A percentile compares a stretch with the other conserved stretches of the same genome.
Evolutionary conservation across 495 filamentous ascomycete genomes (phyloP).

Genomic region (Entonaema liquescens): DNA sequence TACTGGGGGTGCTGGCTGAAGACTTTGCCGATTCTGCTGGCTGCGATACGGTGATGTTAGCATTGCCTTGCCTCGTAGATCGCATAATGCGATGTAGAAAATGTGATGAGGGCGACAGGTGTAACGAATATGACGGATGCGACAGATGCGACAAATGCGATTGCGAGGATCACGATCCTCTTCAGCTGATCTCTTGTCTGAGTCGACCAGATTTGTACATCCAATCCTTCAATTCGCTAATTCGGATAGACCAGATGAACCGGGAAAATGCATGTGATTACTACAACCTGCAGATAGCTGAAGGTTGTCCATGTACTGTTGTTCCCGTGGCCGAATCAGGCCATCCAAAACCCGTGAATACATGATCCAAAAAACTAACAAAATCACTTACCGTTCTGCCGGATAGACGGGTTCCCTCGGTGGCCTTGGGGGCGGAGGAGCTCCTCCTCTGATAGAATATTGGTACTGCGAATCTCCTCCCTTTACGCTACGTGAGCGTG

Average conservation of each 20-base stretch:
- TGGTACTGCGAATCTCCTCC: constrained; percentile 44
- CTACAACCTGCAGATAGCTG: constrained; percentile 19
- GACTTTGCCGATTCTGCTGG: constrained; percentile 25
- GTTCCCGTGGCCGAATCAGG: background rate
- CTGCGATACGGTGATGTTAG: constrained; percentile 40
- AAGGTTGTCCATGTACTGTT: background rate
- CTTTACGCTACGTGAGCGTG: constrained; percentile 38
- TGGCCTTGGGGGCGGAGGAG: constrained; percentile 30
- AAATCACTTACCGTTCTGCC: constrained; percentile 28
- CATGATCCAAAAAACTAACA: constrained; percentile 13
- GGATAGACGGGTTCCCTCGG: constrained; percentile 26
- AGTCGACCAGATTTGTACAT: constrained; percentile 16
- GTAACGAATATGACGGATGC: constrained; percentile 19
- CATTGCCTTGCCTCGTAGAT: constrained; percentile 28
- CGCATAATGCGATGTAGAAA: constrained; percentile 12
- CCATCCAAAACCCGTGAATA: background rate
- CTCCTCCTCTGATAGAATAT: constrained; percentile 43
- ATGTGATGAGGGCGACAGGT: constrained; percentile 10
- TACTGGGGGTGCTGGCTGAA: constrained; percentile 40
- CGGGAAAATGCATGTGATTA: constrained; percentile 31
- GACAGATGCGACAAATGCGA: no score
- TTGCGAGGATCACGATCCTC: constrained; percentile 32
- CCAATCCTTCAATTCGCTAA: constrained; percentile 22
- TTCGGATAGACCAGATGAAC: constrained; percentile 6
- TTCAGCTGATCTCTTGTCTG: constrained; percentile 11